phyloP scores from a whole-genome alignment of 768 basidiomycete species.

The Pleurotus djamor region DNA sequence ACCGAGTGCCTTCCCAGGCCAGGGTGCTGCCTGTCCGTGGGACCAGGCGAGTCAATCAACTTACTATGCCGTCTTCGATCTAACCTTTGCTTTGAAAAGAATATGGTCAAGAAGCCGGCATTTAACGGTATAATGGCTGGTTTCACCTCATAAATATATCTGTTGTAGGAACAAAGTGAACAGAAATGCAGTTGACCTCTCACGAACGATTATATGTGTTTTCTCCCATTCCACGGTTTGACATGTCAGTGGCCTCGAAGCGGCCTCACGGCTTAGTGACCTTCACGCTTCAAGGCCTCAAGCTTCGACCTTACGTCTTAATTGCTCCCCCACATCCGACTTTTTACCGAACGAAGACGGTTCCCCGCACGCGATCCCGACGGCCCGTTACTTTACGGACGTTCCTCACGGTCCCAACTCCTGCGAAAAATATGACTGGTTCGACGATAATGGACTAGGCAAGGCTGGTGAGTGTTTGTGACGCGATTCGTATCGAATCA shows the following conservation, averaged over 20 bases:
- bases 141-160: slow-evolving; percentile 10
- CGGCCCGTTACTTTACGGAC: too few relatives aligned
- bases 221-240: neutral
- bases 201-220: too few relatives aligned
- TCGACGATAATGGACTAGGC: too few relatives aligned
- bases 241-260: neutral
- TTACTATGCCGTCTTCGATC: neutral
- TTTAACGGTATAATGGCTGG: slow-evolving; percentile 43
- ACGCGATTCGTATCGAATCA: too few relatives aligned
- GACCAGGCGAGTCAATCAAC: slow-evolving; percentile 13
- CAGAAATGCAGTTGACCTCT: too few relatives aligned
- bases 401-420: too few relatives aligned
- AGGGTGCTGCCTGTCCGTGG: slow-evolving; percentile 22
- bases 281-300: neutral
- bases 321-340: neutral
- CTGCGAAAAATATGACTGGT: too few relatives aligned
- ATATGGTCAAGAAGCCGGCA: slow-evolving; percentile 40
- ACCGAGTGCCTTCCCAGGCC: slow-evolving; percentile 19
- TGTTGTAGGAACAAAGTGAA: neutral
- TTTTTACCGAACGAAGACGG: neutral
- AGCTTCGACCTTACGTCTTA: neutral
- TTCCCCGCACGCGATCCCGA: too few relatives aligned
- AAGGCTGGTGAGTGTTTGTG: too few relatives aligned
- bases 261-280: neutral
- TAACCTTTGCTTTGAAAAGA: slow-evolving; percentile 18